Evolutionary conservation across 1,139 yeast species (phyloP), one percentile per base, ranked within the genome.

Genomic region (Candida sojae): DNA sequence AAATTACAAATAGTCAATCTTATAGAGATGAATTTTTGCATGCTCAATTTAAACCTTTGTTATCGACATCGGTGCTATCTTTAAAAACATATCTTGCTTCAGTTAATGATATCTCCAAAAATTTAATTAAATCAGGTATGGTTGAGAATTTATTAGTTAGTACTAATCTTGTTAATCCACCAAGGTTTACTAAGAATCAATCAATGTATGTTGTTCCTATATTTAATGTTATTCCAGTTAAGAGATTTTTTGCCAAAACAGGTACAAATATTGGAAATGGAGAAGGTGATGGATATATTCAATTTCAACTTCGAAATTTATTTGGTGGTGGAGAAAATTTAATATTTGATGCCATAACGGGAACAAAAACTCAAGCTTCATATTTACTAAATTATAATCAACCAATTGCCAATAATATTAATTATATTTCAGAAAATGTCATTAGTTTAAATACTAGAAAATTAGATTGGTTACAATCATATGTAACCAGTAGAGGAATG

Each of bases 251-350:
- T 52, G 91, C 95, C 51, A 86, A 86, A 59, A 88, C 96, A 2
- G 97, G 97, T n/a, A 92, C 97, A 5, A 91, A 88, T 64, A 81
- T 92, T 4, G 97, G 97, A 2, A 92, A 92, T 61, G 96, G 96
- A 28, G 97, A 91, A 70, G 98, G 97, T 29, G 96, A 88, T 62
- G 97, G 97, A 1, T 89, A 90, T 60, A 77, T 90, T 42, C 86
- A 87, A 44, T 80, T 88, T 52, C 91, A 86, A 61, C 72, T 87
- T 62, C 78, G 83, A 46, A 92, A 93, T 62, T 67, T 89, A 9
- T 83, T 91, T 66, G 97, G 97, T 0, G 97, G 96, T 2, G 97
- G 93, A 7, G 99, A 93, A 62, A 76, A 76, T 42, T 60, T 92
- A 23, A 77, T 83, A 29, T 73, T 91, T 45, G 96, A 92, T 65